Evolutionary conservation across 306 rosid species (phyloP).

Genomic region (Cucumis cinereus): DNA sequence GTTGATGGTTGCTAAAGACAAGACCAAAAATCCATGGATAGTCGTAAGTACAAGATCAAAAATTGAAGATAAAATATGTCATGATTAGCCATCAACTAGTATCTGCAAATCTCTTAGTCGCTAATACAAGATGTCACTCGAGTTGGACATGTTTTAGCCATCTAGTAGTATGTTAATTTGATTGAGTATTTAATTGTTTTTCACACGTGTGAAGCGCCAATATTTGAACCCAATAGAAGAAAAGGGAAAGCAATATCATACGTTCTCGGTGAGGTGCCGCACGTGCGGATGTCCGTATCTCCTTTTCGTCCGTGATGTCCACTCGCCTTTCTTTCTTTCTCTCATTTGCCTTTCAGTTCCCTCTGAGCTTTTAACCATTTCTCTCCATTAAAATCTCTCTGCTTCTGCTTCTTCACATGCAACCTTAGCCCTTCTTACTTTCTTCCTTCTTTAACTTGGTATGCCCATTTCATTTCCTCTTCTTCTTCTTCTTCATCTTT

Average conservation of each 20-base stretch:
- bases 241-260: not conserved
- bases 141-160: too few relatives aligned
- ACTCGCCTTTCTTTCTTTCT: not conserved
- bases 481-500: not conserved
- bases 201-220: not conserved
- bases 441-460: not conserved
- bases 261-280: not conserved
- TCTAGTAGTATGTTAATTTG: too few relatives aligned
- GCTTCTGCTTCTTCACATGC: not conserved
- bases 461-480: not conserved
- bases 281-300: slow-evolving; percentile 6
- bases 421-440: not conserved
- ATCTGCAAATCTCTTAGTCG: too few relatives aligned
- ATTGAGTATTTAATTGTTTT: too few relatives aligned
- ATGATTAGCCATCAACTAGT: too few relatives aligned
- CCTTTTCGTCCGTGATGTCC: slow-evolving; percentile 7
- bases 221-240: not conserved
- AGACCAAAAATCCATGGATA: too few relatives aligned
- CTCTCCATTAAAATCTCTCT: not conserved
- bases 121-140: too few relatives aligned
- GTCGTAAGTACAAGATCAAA: too few relatives aligned
- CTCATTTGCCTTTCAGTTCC: not conserved
- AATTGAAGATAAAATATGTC: too few relatives aligned
- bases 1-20: too few relatives aligned
- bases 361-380: not conserved